A percentile compares a stretch with the other conserved stretches of the same genome.
Conservation (phyloP, 192 early-diverging fungal species). For the Umbelopsis ramanniana region DNA sequence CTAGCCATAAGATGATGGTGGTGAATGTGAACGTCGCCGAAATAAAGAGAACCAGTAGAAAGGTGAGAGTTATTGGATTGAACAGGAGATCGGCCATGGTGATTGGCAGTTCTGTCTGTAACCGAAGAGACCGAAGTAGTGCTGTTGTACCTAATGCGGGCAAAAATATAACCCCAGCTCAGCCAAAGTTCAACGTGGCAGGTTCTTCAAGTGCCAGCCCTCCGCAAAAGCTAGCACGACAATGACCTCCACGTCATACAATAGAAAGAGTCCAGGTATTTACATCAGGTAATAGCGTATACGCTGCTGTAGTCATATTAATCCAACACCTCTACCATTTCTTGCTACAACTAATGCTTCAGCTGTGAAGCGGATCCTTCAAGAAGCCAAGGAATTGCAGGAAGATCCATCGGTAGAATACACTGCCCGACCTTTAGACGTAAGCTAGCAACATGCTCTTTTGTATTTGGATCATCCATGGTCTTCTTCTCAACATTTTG, state of each 20-base stretch:
- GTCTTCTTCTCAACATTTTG: not conserved
- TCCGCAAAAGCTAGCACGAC: not conserved
- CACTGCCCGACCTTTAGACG: conserved; percentile 72
- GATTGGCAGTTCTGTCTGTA: not conserved
- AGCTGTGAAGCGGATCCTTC: conserved; percentile 84
- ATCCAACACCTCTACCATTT: too few relatives aligned
- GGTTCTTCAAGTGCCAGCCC: not conserved
- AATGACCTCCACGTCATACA: conserved; percentile 10
- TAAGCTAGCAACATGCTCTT: conserved; percentile 16
- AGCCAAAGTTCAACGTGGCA: not conserved
- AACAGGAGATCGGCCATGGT: conserved; percentile 12
- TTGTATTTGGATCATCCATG: not conserved
- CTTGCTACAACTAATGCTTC: too few relatives aligned
- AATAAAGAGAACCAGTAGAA: not conserved
- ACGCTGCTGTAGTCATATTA: not conserved
- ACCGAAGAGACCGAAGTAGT: not conserved
- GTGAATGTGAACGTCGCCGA: conserved; percentile 6
- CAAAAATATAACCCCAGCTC: not conserved
- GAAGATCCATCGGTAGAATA: conserved; percentile 74
- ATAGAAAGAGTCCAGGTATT: conserved; percentile 12
- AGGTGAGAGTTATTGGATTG: conserved; percentile 18
- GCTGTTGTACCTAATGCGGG: not conserved
- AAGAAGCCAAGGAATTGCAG: conserved; percentile 75
- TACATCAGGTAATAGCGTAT: not conserved
- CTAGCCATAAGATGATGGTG: conserved; percentile 3